phyloP scores from a whole-genome alignment of 208 protist species.

The Herpetomonas muscarum region DNA sequence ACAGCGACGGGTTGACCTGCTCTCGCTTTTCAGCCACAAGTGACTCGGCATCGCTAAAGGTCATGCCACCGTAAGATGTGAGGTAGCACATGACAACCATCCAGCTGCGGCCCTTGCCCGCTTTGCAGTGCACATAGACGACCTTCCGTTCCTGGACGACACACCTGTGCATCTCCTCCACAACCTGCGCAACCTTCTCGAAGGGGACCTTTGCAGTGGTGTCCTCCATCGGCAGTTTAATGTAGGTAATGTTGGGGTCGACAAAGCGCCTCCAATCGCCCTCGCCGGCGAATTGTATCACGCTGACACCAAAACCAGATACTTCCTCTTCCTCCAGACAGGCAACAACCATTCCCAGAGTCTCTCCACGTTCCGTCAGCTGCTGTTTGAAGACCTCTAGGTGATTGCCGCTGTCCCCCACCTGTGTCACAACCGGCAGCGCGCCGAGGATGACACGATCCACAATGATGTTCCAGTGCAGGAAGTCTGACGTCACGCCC shows the following conservation, averaged over 20 bases:
- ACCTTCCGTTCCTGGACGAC: constrained; percentile 26
- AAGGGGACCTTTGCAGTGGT: constrained; percentile 52
- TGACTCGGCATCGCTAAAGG: constrained; percentile 42
- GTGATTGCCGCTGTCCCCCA: constrained; percentile 80
- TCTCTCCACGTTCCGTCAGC: constrained; percentile 34
- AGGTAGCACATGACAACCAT: constrained; percentile 88
- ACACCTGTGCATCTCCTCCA: constrained; percentile 56
- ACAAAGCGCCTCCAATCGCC: constrained; percentile 48
- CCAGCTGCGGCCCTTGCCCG: constrained; percentile 86
- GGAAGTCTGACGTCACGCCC: constrained; percentile 62
- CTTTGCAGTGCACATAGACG: constrained; percentile 90
- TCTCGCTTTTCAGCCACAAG: constrained; percentile 33
- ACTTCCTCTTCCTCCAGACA: constrained; percentile 76
- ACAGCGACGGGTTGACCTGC: constrained; percentile 70
- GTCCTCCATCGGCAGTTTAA: constrained; percentile 68
- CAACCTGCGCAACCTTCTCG: constrained; percentile 37
- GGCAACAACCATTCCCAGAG: constrained; percentile 73
- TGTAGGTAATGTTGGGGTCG: constrained; percentile 43
- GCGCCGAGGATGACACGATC: constrained; percentile 76
- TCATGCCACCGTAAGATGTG: constrained; percentile 58
- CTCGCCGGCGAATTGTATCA: constrained; percentile 79
- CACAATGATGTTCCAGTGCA: constrained; percentile 85
- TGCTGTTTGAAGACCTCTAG: constrained; percentile 57
- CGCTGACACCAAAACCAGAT: constrained; percentile 69
- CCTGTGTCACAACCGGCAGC: constrained; percentile 72